Evolutionary conservation across 2,329 filamentous ascomycete species (phyloP).

Genomic region (Aspergillus fischeri): DNA sequence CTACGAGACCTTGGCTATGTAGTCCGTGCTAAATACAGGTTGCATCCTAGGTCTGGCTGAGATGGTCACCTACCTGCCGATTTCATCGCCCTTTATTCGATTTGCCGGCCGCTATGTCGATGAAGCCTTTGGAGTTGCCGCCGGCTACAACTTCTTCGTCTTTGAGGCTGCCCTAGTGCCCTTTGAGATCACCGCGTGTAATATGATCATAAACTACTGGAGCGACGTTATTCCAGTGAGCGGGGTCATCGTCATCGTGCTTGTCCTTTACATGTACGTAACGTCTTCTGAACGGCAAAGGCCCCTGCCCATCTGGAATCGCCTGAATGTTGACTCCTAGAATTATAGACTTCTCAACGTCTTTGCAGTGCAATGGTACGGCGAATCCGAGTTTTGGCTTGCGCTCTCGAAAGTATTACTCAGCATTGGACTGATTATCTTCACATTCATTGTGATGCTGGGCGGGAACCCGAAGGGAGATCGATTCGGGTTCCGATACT

Average conservation of each 20-base stretch:
- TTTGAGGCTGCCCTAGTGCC: constrained; percentile 50
- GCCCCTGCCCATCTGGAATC: neutral
- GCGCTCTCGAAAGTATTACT: constrained; percentile 69
- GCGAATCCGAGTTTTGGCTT: constrained; percentile 72
- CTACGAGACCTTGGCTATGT: constrained; percentile 4
- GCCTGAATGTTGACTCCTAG: neutral
- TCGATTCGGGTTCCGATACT: constrained; percentile 69
- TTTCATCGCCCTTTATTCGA: constrained; percentile 45
- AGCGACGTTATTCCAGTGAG: constrained; percentile 43
- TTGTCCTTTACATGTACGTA: constrained; percentile 42
- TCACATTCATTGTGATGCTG: constrained; percentile 79
- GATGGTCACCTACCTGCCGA: constrained; percentile 49
- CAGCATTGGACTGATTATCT: constrained; percentile 66
- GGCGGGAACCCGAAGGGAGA: constrained; percentile 73
- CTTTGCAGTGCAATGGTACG: constrained; percentile 69
- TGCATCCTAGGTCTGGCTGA: constrained; percentile 41
- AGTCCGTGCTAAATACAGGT: constrained; percentile 20
- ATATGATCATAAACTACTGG: constrained; percentile 50
- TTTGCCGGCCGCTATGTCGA: constrained; percentile 48
- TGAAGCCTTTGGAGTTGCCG: constrained; percentile 45
- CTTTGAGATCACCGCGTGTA: constrained; percentile 51
- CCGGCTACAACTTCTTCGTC: constrained; percentile 51
- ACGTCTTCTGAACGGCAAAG: neutral
- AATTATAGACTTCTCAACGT: constrained; percentile 54
- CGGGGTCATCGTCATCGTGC: constrained; percentile 44